Evolutionary conservation across 805 yeast species (phyloP).

Genomic region (Soucietia sequanensis): DNA sequence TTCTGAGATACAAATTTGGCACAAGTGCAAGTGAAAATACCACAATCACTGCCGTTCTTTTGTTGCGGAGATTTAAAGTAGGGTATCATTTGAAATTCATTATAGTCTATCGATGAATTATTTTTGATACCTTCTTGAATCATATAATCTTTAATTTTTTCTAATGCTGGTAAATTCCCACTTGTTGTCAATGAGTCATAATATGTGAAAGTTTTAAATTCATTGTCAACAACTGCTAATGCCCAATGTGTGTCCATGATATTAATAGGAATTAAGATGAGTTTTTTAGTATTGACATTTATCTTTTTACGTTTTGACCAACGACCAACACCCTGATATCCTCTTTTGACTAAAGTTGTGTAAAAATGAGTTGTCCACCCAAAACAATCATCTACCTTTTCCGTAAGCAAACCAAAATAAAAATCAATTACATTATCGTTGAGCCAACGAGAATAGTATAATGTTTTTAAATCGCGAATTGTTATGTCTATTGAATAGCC

Average conservation of each 20-base stretch:
- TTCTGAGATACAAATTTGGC: constrained; percentile 60
- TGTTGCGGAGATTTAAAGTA: constrained; percentile 68
- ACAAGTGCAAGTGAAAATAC: constrained; percentile 85
- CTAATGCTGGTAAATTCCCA: constrained; percentile 43
- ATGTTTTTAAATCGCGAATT: constrained; percentile 66
- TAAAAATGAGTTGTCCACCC: constrained; percentile 89
- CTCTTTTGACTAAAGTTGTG: constrained; percentile 65
- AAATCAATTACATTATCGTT: constrained; percentile 90
- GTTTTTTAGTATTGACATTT: constrained; percentile 58
- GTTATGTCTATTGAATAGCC: constrained; percentile 56
- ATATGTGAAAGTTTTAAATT: constrained; percentile 56
- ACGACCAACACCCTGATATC: constrained; percentile 54
- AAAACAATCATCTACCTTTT: constrained; percentile 45
- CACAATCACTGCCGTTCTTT: constrained; percentile 89
- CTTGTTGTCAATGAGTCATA: constrained; percentile 70
- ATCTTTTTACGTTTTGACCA: constrained; percentile 28
- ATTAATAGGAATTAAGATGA: constrained; percentile 83
- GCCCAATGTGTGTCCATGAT: constrained; percentile 89
- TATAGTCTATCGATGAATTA: constrained; percentile 15
- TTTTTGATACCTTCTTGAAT: constrained; percentile 61
- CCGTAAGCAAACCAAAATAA: constrained; percentile 58
- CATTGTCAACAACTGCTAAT: constrained; percentile 71
- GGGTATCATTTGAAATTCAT: constrained; percentile 23
- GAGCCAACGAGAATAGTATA: constrained; percentile 75
- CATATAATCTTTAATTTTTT: constrained; percentile 59